Evolutionary conservation across 106 monocot species (phyloP), one percentile per base, ranked within the genome.

Genomic region (Dendrobium huoshanense): DNA sequence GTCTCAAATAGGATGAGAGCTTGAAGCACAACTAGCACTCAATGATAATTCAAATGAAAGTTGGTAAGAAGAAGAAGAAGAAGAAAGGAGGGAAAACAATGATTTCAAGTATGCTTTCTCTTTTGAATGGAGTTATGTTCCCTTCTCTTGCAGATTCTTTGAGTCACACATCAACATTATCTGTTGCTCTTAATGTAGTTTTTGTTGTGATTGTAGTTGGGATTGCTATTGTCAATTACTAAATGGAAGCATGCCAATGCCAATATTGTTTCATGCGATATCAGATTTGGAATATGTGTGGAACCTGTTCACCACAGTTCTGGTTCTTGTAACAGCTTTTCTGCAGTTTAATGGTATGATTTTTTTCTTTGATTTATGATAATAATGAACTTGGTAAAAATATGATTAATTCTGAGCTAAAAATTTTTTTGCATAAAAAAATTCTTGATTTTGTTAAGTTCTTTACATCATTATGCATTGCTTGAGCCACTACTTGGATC

Each of bases 131-230:
- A 41, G 43, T 45, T 77, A 54, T 78, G 17, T 72, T 25, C 54
- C 41, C 45, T 47, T 77, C 31, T 25, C 37, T 33, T 81, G 77
- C 85, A 93, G 93, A 93, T 90, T 93, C 93, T n/a, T 75, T 93
- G 80, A 72, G 87, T 64, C 86, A 87, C 75, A 88, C 93, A n/a
- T 93, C 90, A 75, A 88, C 93, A 18, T 77, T 93, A 49, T 90
- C 90, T 9, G 85, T 93, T 85, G 90, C 87, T 20, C 85, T 93
- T 3, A 90, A 88, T 18, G 87, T 88, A 1, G 82, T 93, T 17
- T 93, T 93, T 75, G 90, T 93, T 42, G 84, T 88, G 4, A 85
- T 93, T 4, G 90, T 88, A 37, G 87, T 88, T 75, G 90, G 90
- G 48, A 85, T 93, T 73, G 83, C 90, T 16, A 80, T 93, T 55